Percentiles rank a stretch among this genome's conserved stretches.
Conservation (phyloP, 768 basidiomycete species). For the Roridomyces roridus region DNA sequence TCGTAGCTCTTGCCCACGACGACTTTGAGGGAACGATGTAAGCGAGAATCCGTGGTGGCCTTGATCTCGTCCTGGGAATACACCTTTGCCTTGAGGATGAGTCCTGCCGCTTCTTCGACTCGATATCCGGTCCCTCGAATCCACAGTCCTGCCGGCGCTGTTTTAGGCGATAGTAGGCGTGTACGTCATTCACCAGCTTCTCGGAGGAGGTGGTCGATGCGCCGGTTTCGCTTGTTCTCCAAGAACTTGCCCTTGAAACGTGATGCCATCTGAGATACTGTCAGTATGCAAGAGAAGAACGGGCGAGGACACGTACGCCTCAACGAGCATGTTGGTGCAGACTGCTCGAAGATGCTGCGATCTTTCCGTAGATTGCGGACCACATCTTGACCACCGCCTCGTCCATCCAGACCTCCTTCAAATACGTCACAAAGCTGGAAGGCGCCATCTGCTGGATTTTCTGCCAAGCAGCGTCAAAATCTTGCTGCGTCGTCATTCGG, state of each 20-base stretch:
- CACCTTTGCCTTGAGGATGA: background rate
- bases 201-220: conserved; percentile 28
- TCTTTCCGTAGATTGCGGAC: conserved; percentile 26
- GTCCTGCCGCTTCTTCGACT: conserved; percentile 14
- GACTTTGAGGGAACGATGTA: conserved; percentile 3
- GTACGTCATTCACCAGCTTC: conserved; percentile 20
- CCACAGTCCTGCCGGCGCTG: conserved; percentile 24
- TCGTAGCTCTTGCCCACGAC: conserved; percentile 6
- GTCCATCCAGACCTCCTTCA: conserved; percentile 25
- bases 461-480: conserved; percentile 27
- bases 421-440: conserved; percentile 19
- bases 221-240: conserved; percentile 28
- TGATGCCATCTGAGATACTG: conserved; percentile 23
- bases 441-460: conserved; percentile 21
- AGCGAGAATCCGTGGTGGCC: background rate
- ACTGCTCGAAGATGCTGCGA: conserved; percentile 13
- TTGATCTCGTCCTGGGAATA: conserved; percentile 12
- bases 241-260: conserved; percentile 33
- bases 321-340: conserved; percentile 35
- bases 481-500: conserved; percentile 9
- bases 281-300: background rate
- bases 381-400: conserved; percentile 16
- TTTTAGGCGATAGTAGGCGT: conserved; percentile 22
- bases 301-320: conserved; percentile 13
- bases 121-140: conserved; percentile 29